phyloP scores from a whole-genome alignment of 371 early-diverging fungal genomes.

The Syncephalis plumigaleata region DNA sequence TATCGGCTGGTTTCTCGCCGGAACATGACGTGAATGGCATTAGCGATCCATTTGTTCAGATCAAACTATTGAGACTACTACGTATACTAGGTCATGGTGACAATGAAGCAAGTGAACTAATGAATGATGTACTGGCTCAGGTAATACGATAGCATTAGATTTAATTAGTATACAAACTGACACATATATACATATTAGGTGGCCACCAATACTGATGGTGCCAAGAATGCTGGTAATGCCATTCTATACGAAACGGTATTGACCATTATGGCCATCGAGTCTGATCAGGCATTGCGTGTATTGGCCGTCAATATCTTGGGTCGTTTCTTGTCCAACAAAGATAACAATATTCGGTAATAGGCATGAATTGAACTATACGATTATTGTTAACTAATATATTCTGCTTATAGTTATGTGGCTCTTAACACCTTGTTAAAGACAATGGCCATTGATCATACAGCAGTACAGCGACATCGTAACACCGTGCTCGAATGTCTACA shows the following conservation, averaged over 20 bases:
- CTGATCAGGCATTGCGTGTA: conserved; percentile 79
- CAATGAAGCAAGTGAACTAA: conserved; percentile 73
- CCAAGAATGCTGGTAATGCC: conserved; percentile 93
- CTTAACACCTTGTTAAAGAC: conserved; percentile 83
- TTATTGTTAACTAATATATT: too few species aligned
- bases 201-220: conserved; percentile 85
- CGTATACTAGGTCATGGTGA: conserved; percentile 76
- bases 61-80: conserved; percentile 78
- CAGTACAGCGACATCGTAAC: conserved; percentile 93
- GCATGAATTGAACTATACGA: too few species aligned
- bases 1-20: conserved; percentile 75
- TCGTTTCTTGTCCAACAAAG: conserved; percentile 80
- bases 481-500: conserved; percentile 90
- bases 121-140: conserved; percentile 94
- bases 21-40: conserved; percentile 95
- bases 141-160: too few species aligned
- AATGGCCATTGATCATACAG: conserved; percentile 69
- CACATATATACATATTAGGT: too few species aligned
- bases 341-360: conserved; percentile 85
- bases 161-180: too few species aligned
- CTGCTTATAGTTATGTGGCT: conserved; percentile 91
- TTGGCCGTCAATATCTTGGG: conserved; percentile 95
- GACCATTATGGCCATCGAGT: conserved; percentile 89
- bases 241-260: conserved; percentile 91
- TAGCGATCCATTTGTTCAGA: conserved; percentile 93